Percentiles rank a stretch among this genome's conserved stretches.
phyloP scores from a whole-genome alignment of 2,329 filamentous ascomycete species.

The Coniella lustricola region DNA sequence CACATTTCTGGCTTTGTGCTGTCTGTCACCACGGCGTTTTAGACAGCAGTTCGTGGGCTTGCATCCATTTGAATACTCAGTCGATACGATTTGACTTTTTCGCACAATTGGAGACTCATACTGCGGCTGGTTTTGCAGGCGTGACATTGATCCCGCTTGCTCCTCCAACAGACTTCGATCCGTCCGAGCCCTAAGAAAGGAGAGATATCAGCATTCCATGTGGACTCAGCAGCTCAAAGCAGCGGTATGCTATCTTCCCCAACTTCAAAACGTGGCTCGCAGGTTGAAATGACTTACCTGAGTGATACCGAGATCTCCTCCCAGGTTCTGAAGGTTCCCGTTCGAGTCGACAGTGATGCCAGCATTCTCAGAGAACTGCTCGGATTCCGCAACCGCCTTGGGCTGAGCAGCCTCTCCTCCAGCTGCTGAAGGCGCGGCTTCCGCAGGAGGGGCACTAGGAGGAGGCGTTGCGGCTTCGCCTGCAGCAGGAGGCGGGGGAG shows the following conservation, averaged over 20 bases:
- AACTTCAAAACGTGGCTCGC: not conserved
- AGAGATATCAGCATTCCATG: not conserved
- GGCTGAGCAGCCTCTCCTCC: conserved; percentile 3
- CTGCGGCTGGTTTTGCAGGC: not conserved
- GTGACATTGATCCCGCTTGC: conserved; percentile 13
- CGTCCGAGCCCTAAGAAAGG: conserved; percentile 5
- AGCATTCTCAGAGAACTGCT: conserved; percentile 16
- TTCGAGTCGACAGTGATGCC: conserved; percentile 12
- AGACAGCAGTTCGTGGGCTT: too few species aligned
- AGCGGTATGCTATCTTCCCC: not conserved
- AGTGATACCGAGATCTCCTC: conserved; percentile 15
- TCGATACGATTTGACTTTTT: too few species aligned
- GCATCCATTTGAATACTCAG: too few species aligned
- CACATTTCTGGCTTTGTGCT: too few species aligned
- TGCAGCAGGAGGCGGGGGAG: not conserved
- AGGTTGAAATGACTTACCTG: not conserved
- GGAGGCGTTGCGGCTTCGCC: not conserved
- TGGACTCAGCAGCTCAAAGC: not conserved
- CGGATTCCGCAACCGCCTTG: conserved; percentile 10
- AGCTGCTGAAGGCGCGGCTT: not conserved
- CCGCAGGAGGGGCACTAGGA: not conserved
- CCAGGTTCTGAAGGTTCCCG: conserved; percentile 11
- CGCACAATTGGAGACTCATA: too few species aligned
- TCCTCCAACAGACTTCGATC: conserved; percentile 13
- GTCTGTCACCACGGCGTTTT: too few species aligned